These are phyloP conservation scores for Aspergillus coremiiformis DNA, from an alignment of 495 filamentous ascomycete genomes.

Conservation along the genomic window DNA sequence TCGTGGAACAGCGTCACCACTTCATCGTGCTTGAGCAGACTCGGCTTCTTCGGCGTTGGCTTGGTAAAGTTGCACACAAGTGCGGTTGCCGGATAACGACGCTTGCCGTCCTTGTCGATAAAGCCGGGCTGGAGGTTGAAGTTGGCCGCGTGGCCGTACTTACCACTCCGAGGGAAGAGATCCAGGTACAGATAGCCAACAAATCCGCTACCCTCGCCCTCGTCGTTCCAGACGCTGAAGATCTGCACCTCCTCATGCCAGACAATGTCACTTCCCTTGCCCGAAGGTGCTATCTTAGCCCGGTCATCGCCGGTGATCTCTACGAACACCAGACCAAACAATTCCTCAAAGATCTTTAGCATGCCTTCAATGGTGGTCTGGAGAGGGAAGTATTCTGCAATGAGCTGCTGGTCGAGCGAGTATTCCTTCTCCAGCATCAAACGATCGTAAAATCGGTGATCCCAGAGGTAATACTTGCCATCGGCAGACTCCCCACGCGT, in stretches of 20 bases:
- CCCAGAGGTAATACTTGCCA: constrained; percentile 86
- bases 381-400: constrained; percentile 92
- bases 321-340: constrained; percentile 88
- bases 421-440: constrained; percentile 90
- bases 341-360: constrained; percentile 87
- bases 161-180: constrained; percentile 58
- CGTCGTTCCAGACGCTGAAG: constrained; percentile 66
- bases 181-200: constrained; percentile 68
- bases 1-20: constrained; percentile 70
- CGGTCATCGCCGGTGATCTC: constrained; percentile 61
- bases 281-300: constrained; percentile 45
- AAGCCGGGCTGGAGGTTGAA: constrained; percentile 69
- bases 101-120: constrained; percentile 48
- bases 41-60: constrained; percentile 61
- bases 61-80: constrained; percentile 69
- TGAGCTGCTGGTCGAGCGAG: constrained; percentile 76
- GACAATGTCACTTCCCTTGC: constrained; percentile 57
- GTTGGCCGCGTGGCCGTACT: constrained; percentile 68
- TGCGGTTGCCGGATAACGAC: constrained; percentile 61
- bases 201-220: constrained; percentile 56
- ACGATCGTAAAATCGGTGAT: constrained; percentile 78
- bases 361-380: constrained; percentile 78
- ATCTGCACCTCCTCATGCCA: constrained; percentile 66
- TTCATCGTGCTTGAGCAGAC: constrained; percentile 63
- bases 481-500: constrained; percentile 52